Conservation (phyloP, 2,329 filamentous ascomycete genomes). For the Fusarium robinianum region DNA sequence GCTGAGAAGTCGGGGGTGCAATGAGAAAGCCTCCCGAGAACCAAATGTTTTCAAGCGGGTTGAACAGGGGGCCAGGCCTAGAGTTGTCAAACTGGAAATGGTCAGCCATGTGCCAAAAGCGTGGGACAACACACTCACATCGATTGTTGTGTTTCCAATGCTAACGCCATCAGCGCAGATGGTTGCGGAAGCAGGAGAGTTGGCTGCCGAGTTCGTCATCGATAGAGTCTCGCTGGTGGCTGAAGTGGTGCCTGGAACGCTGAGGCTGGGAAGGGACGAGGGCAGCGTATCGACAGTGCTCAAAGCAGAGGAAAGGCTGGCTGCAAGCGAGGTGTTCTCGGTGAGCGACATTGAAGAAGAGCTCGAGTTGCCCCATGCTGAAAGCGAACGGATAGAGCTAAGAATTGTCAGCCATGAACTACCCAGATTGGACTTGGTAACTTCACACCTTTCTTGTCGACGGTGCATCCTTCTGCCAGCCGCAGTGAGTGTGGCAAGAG, state of each 20-base stretch:
- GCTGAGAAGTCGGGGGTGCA: slow-evolving; percentile 42
- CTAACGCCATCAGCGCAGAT: slow-evolving; percentile 39
- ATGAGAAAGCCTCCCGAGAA: slow-evolving; percentile 49
- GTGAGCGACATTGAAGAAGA: slow-evolving; percentile 23
- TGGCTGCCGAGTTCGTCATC: slow-evolving; percentile 8
- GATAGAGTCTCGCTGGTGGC: slow-evolving; percentile 1
- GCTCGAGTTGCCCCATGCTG: slow-evolving; percentile 41
- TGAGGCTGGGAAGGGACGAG: slow-evolving; percentile 10
- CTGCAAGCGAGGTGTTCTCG: slow-evolving; percentile 28
- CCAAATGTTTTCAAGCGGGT: slow-evolving; percentile 47
- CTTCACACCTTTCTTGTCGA: slow-evolving; percentile 39
- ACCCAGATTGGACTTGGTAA: neutral
- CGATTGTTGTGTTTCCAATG: slow-evolving; percentile 45
- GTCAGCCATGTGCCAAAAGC: slow-evolving; percentile 16
- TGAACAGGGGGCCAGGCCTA: slow-evolving; percentile 46
- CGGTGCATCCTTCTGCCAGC: slow-evolving; percentile 35
- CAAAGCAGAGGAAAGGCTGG: slow-evolving; percentile 39
- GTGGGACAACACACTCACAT: slow-evolving; percentile 39
- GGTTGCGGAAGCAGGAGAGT: slow-evolving; percentile 25
- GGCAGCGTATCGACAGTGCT: slow-evolving; percentile 7
- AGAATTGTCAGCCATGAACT: slow-evolving; percentile 20
- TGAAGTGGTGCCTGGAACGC: slow-evolving; percentile 8
- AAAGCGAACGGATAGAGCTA: slow-evolving; percentile 25
- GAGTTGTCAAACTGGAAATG: slow-evolving; percentile 43
- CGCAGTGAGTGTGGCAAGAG: slow-evolving; percentile 42